Percentiles rank a stretch among this genome's conserved stretches.
Conservation (phyloP, 2,329 filamentous ascomycete species). For the Pseudonectria buxi region DNA sequence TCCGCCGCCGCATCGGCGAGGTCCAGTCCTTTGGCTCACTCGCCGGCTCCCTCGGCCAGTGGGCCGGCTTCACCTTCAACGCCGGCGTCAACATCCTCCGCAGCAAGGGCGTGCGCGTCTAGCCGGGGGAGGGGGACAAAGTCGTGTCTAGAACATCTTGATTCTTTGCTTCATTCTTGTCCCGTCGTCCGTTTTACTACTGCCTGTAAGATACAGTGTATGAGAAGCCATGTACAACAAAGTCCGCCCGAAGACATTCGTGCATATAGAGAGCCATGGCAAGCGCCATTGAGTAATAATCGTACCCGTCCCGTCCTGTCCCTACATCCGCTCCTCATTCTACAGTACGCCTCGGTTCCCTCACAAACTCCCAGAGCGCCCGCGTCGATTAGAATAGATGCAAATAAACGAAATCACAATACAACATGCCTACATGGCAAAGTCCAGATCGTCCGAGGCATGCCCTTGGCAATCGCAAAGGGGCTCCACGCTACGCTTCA, state of each 20-base stretch:
- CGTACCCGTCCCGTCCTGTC: not conserved
- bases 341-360: slow-evolving; percentile 1
- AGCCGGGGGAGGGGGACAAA: too few relatives aligned
- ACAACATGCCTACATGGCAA: slow-evolving; percentile 3
- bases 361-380: slow-evolving; percentile 9
- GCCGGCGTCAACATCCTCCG: slow-evolving; percentile 75
- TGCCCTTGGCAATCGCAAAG: too few relatives aligned
- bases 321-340: slow-evolving; percentile 4
- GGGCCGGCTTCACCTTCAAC: slow-evolving; percentile 73
- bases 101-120: slow-evolving; percentile 82
- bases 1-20: slow-evolving; percentile 69
- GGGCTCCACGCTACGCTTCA: slow-evolving; percentile 6
- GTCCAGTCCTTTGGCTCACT: slow-evolving; percentile 54
- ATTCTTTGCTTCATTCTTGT: too few relatives aligned
- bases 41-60: slow-evolving; percentile 61
- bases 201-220: slow-evolving; percentile 21
- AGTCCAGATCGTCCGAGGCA: too few relatives aligned
- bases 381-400: slow-evolving; percentile 5
- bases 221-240: slow-evolving; percentile 13
- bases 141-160: too few relatives aligned
- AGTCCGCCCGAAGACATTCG: slow-evolving; percentile 1
- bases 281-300: slow-evolving; percentile 9
- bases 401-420: slow-evolving; percentile 6
- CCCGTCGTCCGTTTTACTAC: too few relatives aligned
- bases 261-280: slow-evolving; percentile 8